Evolutionary conservation across 768 basidiomycete species (phyloP).

Genomic region (Rhodosporidiobolus odoratus): DNA sequence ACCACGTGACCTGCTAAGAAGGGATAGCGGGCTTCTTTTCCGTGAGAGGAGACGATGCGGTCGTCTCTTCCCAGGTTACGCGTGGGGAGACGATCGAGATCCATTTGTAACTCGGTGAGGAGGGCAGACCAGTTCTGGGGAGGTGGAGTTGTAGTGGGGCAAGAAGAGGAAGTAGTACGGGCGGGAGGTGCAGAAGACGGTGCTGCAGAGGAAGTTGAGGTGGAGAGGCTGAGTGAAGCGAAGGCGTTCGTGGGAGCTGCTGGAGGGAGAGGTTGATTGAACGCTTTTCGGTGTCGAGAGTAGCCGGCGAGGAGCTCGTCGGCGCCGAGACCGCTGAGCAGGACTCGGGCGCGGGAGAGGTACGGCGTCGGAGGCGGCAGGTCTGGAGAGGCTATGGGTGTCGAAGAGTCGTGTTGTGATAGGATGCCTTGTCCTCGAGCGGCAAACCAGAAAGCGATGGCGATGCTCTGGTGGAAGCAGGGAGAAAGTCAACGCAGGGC

Average conservation of each 20-base stretch:
- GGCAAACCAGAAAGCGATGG: slow-evolving; percentile 87
- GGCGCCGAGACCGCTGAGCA: slow-evolving; percentile 86
- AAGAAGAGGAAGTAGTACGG: neutral
- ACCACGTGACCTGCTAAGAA: slow-evolving; percentile 58
- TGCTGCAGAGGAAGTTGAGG: neutral
- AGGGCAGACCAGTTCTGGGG: slow-evolving; percentile 23
- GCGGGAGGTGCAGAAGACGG: neutral
- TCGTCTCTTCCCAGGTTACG: slow-evolving; percentile 94
- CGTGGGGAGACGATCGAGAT: slow-evolving; percentile 52
- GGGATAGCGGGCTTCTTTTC: slow-evolving; percentile 73
- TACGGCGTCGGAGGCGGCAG: slow-evolving; percentile 53
- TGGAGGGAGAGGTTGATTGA: slow-evolving; percentile 43
- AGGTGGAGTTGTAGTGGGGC: neutral
- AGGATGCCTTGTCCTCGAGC: slow-evolving; percentile 63
- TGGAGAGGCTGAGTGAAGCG: neutral
- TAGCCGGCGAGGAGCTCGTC: slow-evolving; percentile 96
- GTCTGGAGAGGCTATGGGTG: neutral
- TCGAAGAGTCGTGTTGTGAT: slow-evolving; percentile 1
- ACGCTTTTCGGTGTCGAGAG: slow-evolving; percentile 76
- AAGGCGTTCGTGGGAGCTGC: neutral
- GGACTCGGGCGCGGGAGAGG: slow-evolving; percentile 67
- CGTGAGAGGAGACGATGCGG: slow-evolving; percentile 81
- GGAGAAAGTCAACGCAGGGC: neutral
- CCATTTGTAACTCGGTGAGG: slow-evolving; percentile 68
- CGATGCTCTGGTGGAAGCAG: slow-evolving; percentile 65